These are phyloP conservation scores for Cystobasidium onofrii DNA, from an alignment of 768 basidiomycete genomes.

Conservation along the genomic window DNA sequence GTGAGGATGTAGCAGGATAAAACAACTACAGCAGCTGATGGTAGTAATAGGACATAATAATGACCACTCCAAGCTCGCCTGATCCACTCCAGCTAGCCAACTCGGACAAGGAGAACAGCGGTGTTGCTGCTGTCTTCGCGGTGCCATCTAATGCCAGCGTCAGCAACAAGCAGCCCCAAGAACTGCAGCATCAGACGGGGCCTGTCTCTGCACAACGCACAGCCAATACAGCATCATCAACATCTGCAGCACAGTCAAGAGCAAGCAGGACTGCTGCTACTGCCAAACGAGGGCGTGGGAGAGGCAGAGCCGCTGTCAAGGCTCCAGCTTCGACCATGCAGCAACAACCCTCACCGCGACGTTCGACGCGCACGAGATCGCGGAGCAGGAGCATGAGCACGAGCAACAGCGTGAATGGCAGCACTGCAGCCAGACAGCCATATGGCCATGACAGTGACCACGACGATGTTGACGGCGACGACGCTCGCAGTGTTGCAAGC, in stretches of 20 bases:
- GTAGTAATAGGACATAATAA: not conserved
- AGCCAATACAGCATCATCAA: too few relatives aligned
- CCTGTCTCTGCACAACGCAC: too few relatives aligned
- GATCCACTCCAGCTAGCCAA: not conserved
- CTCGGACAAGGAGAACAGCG: not conserved
- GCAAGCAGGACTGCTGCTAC: not conserved
- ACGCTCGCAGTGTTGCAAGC: not conserved
- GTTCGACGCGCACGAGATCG: not conserved
- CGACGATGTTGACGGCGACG: not conserved
- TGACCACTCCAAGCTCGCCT: not conserved
- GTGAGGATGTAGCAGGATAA: too few relatives aligned
- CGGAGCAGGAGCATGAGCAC: conserved; percentile 1
- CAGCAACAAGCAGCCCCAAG: not conserved
- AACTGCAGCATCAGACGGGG: not conserved
- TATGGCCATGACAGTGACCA: not conserved
- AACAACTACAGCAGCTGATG: too few relatives aligned
- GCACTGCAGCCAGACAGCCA: not conserved
- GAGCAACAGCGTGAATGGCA: not conserved
- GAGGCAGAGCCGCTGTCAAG: not conserved
- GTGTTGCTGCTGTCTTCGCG: not conserved
- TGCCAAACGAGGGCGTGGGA: not conserved
- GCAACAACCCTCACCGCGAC: not conserved
- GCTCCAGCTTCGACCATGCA: not conserved
- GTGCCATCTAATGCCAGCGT: not conserved
- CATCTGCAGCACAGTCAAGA: not conserved